Percentiles rank a stretch among this genome's conserved stretches.
These are phyloP conservation scores for Neostapfia colusana DNA, from an alignment of 176 grass and related monocot genomes.

Conservation along the genomic window DNA sequence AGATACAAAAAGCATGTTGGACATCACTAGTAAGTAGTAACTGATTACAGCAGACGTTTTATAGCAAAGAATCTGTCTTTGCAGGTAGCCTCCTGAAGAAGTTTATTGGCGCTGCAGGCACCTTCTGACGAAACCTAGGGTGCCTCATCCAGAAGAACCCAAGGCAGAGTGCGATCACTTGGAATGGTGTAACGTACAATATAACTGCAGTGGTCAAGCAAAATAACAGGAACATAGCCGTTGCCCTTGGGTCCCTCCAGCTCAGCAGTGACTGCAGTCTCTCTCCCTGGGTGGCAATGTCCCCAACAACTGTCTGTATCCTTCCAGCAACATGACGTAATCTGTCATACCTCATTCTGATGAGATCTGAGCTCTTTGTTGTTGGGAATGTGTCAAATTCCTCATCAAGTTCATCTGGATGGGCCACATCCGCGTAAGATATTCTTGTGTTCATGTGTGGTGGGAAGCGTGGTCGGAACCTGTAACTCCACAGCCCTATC, in stretches of 20 bases:
- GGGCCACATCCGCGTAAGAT: slow-evolving; percentile 59
- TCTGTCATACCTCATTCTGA: slow-evolving; percentile 79
- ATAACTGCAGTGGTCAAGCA: slow-evolving; percentile 57
- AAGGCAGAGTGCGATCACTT: slow-evolving; percentile 47
- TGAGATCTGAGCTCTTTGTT: slow-evolving; percentile 43
- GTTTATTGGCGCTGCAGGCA: slow-evolving; percentile 59
- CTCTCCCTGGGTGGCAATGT: slow-evolving; percentile 87
- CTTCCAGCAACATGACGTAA: slow-evolving; percentile 68
- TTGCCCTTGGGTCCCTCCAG: slow-evolving; percentile 94
- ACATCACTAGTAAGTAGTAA: slow-evolving; percentile 1
- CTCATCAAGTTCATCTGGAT: slow-evolving; percentile 87
- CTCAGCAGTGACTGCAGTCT: slow-evolving; percentile 76
- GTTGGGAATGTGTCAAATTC: slow-evolving; percentile 96
- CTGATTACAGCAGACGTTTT: slow-evolving; percentile 24
- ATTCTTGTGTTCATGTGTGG: slow-evolving; percentile 82
- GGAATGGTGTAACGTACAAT: slow-evolving; percentile 66
- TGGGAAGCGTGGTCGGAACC: slow-evolving; percentile 69
- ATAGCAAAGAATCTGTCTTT: slow-evolving; percentile 83
- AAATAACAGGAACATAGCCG: slow-evolving; percentile 76
- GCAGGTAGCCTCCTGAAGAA: slow-evolving; percentile 92
- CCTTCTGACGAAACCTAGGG: slow-evolving; percentile 77
- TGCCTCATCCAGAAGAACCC: slow-evolving; percentile 93
- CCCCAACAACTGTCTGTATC: slow-evolving; percentile 67
- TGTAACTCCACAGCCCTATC: slow-evolving; percentile 78
- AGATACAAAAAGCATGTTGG: slow-evolving; percentile 10